Evolutionary conservation across 192 early-diverging fungal genomes (phyloP), one percentile per base, ranked within the genome.

Genomic region (Chytriomyces hyalinus): DNA sequence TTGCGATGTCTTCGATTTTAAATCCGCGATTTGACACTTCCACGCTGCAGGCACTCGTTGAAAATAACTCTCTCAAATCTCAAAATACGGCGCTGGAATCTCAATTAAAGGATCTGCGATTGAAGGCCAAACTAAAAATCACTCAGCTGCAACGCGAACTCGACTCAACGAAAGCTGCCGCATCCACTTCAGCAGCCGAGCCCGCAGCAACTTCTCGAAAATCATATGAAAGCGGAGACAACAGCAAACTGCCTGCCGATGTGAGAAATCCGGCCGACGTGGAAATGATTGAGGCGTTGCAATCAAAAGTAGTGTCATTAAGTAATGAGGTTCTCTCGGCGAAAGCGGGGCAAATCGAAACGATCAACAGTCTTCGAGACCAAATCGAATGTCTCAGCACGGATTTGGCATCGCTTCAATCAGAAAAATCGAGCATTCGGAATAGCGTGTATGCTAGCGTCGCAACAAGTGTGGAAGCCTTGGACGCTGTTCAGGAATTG

Each of bases 51-150:
- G 66, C 46, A 10, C 8, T 67, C 2, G 44, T 22, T 28, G 66
- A 67, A 46, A 67, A 67, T 46, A 64, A 64, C 62, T 3, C 70
- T 71, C 70, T 71, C 11, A 51, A 36, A 13, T 8, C n/a, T 15
- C 48, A 71, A 22, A 71, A 71, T 51, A 49, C 75, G 17, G 6
- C 22, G 7, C 69, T 78, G 3, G 77, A 78, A 48, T 20, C 47
- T 47, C 68, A 78, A 48, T 62, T 78, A 9, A 78, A 78, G 49
- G 77, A 78, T 48, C 77, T 78, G 43, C 68, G 77, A 17, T 53
- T 78, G 11, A 78, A 78, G 44, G 77, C 77, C 17, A 78, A 78
- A 48, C 69, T 78, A 8, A 78, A 78, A 70, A 78, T 78, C 46
- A 78, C 77, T 4, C 77, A 78, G 43, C 69, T 78, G 49, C 77